These are phyloP conservation scores for Monosporozyma yasuniensis DNA, from an alignment of 805 yeast species.

Conservation along the genomic window DNA sequence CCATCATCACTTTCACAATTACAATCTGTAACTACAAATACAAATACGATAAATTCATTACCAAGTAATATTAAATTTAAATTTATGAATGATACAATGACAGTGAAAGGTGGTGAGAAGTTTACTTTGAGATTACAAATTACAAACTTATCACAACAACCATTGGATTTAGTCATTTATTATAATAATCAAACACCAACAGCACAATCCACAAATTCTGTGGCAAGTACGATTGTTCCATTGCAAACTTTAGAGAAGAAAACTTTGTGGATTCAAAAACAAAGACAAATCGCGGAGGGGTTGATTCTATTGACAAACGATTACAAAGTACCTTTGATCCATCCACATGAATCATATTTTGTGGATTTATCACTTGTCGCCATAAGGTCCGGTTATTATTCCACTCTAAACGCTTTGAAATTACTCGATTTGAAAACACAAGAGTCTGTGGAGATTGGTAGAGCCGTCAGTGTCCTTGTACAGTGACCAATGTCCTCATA, in stretches of 20 bases:
- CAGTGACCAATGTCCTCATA: constrained; percentile 6
- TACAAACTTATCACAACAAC: constrained; percentile 18
- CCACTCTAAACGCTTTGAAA: constrained; percentile 26
- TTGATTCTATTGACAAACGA: constrained; percentile 28
- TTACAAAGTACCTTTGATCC: constrained; percentile 23
- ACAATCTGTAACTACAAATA: neutral
- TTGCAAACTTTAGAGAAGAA: constrained; percentile 3
- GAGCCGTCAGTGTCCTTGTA: constrained; percentile 20
- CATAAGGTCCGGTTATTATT: constrained; percentile 24
- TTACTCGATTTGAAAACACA: constrained; percentile 24
- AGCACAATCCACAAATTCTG: neutral
- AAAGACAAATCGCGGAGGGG: constrained; percentile 22
- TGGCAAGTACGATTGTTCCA: constrained; percentile 2
- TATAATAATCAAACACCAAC: constrained; percentile 16
- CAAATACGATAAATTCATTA: neutral
- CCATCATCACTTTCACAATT: neutral
- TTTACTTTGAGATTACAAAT: constrained; percentile 23
- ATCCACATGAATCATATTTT: constrained; percentile 22
- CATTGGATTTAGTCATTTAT: constrained; percentile 23
- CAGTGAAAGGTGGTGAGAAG: constrained; percentile 17
- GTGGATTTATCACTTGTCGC: constrained; percentile 25
- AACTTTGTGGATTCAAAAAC: constrained; percentile 16
- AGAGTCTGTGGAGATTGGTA: constrained; percentile 26
- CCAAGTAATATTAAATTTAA: constrained; percentile 18
- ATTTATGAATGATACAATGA: constrained; percentile 18